phyloP scores from a whole-genome alignment of 2,329 filamentous ascomycete genomes.

The Cadophora sp. region DNA sequence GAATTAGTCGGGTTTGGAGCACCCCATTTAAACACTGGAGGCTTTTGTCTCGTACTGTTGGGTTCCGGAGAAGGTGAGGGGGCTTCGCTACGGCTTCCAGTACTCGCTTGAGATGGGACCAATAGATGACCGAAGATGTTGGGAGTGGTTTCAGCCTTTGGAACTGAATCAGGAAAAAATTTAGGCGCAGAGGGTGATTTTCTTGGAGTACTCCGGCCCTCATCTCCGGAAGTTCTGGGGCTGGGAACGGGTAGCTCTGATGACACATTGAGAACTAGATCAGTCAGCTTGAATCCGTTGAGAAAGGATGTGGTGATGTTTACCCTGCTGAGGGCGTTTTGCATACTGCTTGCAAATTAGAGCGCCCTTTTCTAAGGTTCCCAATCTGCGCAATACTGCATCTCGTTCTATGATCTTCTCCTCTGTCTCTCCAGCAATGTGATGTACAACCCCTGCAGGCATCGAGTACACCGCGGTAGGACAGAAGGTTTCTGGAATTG shows the following conservation, averaged over 20 bases:
- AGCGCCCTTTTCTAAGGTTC: constrained; percentile 32
- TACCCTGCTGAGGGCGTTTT: constrained; percentile 26
- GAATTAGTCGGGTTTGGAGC: too few relatives aligned
- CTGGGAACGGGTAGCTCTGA: background rate
- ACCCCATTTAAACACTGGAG: too few relatives aligned
- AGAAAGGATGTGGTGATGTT: constrained; percentile 6
- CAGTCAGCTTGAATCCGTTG: background rate
- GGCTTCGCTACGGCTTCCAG: too few relatives aligned
- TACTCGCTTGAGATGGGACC: background rate
- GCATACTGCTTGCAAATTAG: constrained; percentile 35
- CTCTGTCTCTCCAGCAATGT: constrained; percentile 34
- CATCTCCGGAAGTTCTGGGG: background rate
- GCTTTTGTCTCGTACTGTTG: too few relatives aligned
- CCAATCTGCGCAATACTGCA: constrained; percentile 26
- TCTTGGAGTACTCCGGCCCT: background rate
- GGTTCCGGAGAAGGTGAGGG: too few relatives aligned
- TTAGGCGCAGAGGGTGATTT: background rate
- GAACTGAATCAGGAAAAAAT: background rate
- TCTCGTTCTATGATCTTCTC: constrained; percentile 31
- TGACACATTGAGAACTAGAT: constrained; percentile 8
- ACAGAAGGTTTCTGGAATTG: constrained; percentile 32
- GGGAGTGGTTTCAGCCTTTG: background rate
- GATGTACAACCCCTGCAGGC: constrained; percentile 24
- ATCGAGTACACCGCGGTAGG: constrained; percentile 34
- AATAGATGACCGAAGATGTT: background rate